Evolutionary conservation across 371 early-diverging fungal species (phyloP).

Genomic region (Phascolomyces articulosus): DNA sequence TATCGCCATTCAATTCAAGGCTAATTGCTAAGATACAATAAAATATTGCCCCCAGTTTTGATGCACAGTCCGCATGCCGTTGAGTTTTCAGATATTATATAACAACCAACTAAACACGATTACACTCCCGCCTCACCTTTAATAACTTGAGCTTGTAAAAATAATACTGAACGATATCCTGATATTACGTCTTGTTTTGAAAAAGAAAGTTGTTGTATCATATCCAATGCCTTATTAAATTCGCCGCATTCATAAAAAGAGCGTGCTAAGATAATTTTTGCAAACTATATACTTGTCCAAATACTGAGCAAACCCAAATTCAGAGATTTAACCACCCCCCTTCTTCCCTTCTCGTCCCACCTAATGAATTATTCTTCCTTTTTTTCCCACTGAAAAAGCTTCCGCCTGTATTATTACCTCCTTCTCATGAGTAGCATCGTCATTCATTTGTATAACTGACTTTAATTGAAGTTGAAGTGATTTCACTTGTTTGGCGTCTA

Average conservation of each 20-base stretch:
- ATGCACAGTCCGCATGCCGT: too few relatives aligned
- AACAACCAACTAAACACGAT: not conserved
- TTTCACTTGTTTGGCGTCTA: constrained; percentile 27
- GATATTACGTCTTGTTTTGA: constrained; percentile 32
- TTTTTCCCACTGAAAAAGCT: too few relatives aligned
- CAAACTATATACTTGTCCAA: constrained; percentile 37
- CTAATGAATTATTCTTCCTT: too few relatives aligned
- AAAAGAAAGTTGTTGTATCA: constrained; percentile 31
- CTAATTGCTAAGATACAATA: constrained; percentile 47
- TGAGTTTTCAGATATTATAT: too few relatives aligned
- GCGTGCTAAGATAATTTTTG: constrained; percentile 46
- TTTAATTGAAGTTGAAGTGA: constrained; percentile 30
- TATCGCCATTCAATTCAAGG: constrained; percentile 54
- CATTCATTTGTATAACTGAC: constrained; percentile 23
- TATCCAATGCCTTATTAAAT: constrained; percentile 32
- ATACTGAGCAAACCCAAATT: too few relatives aligned
- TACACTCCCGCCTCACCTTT: constrained; percentile 41
- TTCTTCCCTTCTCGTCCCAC: too few relatives aligned
- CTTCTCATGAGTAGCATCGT: constrained; percentile 23
- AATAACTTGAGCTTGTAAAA: constrained; percentile 52
- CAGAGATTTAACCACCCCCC: too few relatives aligned
- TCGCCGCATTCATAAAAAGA: constrained; percentile 40
- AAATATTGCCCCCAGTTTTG: too few relatives aligned
- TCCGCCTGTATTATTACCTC: too few relatives aligned
- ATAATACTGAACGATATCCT: constrained; percentile 58